Conservation (phyloP, 2,329 filamentous ascomycete genomes). For the Cladosporium sp. region DNA sequence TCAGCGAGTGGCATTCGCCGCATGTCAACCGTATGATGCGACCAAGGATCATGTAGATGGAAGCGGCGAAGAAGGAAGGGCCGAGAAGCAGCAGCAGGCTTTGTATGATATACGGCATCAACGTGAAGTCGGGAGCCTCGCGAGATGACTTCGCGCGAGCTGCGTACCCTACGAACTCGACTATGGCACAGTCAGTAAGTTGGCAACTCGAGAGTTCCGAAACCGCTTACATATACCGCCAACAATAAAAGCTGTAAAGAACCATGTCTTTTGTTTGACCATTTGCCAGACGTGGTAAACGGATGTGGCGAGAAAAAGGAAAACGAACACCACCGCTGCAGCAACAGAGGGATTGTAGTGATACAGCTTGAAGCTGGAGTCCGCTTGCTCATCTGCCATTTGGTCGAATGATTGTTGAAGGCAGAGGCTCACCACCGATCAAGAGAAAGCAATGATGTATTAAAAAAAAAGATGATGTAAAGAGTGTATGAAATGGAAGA, state of each 20-base stretch:
- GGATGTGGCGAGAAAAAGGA: background rate
- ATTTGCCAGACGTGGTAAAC: conserved; percentile 33
- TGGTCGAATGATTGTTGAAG: background rate
- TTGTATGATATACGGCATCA: conserved; percentile 29
- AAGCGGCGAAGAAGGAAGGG: conserved; percentile 51
- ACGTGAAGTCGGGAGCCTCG: background rate
- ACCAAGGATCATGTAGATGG: conserved; percentile 54
- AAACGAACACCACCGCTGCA: background rate
- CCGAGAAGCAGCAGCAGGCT: conserved; percentile 47
- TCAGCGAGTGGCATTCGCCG: conserved; percentile 40
- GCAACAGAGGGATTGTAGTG: background rate
- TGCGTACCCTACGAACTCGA: background rate
- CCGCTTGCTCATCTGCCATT: background rate
- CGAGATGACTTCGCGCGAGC: background rate
- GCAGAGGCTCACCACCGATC: background rate
- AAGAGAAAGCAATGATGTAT: background rate
- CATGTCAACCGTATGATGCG: conserved; percentile 48
- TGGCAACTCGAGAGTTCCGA: too few species aligned
- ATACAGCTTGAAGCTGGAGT: background rate
- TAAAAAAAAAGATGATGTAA: background rate
- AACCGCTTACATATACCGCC: conserved; percentile 31
- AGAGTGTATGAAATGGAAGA: background rate
- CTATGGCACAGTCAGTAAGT: background rate
- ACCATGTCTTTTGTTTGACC: conserved; percentile 49
- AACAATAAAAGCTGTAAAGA: conserved; percentile 49